Evolutionary conservation across 371 early-diverging fungal genomes (phyloP), one percentile per base, ranked within the genome.

Genomic region (Rhizomucor pusillus): DNA sequence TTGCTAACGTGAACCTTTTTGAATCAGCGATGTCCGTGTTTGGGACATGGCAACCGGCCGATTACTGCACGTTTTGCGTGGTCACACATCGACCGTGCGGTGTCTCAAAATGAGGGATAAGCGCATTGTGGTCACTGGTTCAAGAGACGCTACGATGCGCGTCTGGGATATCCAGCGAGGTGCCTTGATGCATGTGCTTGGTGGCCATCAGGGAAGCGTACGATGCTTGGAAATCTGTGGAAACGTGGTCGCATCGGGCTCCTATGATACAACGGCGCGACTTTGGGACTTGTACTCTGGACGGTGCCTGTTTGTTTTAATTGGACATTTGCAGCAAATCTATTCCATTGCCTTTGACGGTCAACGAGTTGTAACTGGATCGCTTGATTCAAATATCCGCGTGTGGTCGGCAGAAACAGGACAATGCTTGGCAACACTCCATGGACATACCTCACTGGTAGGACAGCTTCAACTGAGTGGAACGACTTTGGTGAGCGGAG

Each of bases 51-150:
- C 85, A 41, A 81, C 86, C 5, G 94, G 94, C 6, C 57, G 66
- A 35, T 83, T 89, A 70, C 78, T 81, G 22, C 85, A 89, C 57
- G 75, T 87, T 19, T 84, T 98, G 60, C 85, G 85, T 51, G 94
- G 94, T 5, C 98, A 98, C 59, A 90, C 87, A 18, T 90, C 91
- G 3, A 97, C 97, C 10, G 90, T 98, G n/a, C 80, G 98, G 24
- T 93, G 91, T 60, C 62, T 98, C 33, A 87, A 88, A 62, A 80
- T 92, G 59, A 72, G 87, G 54, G 78, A 77, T 57, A 79, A 83
- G 45, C 63, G 73, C 20, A 72, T 87, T 19, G 84, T 91, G 24
- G 88, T 96, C 3, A 91, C 92, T 1, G 98, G 96, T 11, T 92
- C 93, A 11, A 79, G 96, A 47, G 98, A 98, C 64, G 84, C 90